Conservation (phyloP, 2,329 filamentous ascomycete genomes). For the Lasiodiplodia theobromae region DNA sequence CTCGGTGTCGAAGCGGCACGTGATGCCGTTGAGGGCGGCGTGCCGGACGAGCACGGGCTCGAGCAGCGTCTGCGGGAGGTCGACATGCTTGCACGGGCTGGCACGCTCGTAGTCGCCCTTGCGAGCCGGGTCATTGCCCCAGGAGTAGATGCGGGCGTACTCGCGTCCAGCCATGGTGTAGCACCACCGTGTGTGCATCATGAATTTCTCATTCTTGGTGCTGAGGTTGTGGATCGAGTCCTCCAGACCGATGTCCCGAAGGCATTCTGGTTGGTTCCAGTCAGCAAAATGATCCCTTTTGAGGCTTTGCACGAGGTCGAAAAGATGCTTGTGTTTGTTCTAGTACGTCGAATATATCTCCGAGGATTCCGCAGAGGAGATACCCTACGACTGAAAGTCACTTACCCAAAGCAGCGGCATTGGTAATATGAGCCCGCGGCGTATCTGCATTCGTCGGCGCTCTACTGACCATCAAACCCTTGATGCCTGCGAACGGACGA, state of each 20-base stretch:
- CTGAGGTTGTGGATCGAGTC: conserved; percentile 43
- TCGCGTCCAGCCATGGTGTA: conserved; percentile 55
- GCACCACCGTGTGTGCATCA: conserved; percentile 54
- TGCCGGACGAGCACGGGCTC: conserved; percentile 52
- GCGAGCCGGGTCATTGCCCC: conserved; percentile 51
- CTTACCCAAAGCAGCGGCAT: conserved; percentile 61
- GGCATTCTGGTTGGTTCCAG: conserved; percentile 47
- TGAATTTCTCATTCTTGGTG: conserved; percentile 41
- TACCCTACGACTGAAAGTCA: neutral
- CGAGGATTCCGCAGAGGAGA: neutral
- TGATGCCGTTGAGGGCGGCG: conserved; percentile 48
- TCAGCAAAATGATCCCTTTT: neutral
- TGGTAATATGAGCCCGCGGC: conserved; percentile 67
- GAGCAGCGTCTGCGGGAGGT: conserved; percentile 54
- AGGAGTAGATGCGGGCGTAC: conserved; percentile 51
- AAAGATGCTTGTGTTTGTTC: no score
- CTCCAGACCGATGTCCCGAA: conserved; percentile 55
- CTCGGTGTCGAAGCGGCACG: conserved; percentile 49
- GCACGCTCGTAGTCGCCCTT: conserved; percentile 51
- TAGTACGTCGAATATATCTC: no score
- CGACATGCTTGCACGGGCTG: conserved; percentile 51
- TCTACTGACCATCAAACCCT: conserved; percentile 61
- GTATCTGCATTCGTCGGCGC: conserved; percentile 61
- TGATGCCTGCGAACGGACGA: conserved; percentile 48
- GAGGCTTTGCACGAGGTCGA: neutral